phyloP scores from a whole-genome alignment of 2,329 filamentous ascomycete species.

The Xylaria sp. region DNA sequence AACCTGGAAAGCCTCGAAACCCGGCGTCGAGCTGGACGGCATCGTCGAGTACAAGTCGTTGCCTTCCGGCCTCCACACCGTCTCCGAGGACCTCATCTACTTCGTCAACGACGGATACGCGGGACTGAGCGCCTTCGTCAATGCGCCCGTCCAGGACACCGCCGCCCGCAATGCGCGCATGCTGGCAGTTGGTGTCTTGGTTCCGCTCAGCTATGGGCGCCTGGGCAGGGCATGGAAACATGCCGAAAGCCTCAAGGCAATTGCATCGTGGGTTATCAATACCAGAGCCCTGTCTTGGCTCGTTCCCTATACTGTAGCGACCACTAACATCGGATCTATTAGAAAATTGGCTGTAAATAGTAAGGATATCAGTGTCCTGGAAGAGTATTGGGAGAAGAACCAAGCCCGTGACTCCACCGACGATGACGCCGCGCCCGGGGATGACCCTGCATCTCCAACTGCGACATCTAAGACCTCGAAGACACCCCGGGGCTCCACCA shows the following conservation, averaged over 20 bases:
- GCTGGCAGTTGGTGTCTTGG: conserved; percentile 89
- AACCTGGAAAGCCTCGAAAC: conserved; percentile 81
- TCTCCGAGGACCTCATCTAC: conserved; percentile 89
- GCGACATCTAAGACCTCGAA: conserved; percentile 55
- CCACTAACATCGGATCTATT: conserved; percentile 19
- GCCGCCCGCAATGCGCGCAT: conserved; percentile 88
- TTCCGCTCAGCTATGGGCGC: conserved; percentile 84
- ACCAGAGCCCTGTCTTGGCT: not conserved
- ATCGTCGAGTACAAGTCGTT: conserved; percentile 96
- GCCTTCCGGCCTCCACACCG: conserved; percentile 90
- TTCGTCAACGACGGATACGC: conserved; percentile 88
- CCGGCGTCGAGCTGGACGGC: conserved; percentile 80
- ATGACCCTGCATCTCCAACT: conserved; percentile 63
- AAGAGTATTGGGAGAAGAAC: conserved; percentile 82
- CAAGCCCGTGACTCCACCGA: conserved; percentile 55
- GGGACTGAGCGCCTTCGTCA: conserved; percentile 91
- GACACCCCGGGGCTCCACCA: conserved; percentile 56
- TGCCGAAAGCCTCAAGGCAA: conserved; percentile 76
- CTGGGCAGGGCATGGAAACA: conserved; percentile 91
- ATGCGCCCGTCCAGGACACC: conserved; percentile 79
- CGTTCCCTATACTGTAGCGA: not conserved
- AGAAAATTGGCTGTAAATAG: conserved; percentile 73
- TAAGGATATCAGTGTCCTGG: conserved; percentile 70
- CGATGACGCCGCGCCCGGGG: conserved; percentile 49
- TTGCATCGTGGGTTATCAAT: conserved; percentile 70